Percentiles rank a stretch among this genome's conserved stretches.
These are phyloP conservation scores for Aspergillus heteromorphus DNA, from an alignment of 495 filamentous ascomycete genomes.

Conservation along the genomic window DNA sequence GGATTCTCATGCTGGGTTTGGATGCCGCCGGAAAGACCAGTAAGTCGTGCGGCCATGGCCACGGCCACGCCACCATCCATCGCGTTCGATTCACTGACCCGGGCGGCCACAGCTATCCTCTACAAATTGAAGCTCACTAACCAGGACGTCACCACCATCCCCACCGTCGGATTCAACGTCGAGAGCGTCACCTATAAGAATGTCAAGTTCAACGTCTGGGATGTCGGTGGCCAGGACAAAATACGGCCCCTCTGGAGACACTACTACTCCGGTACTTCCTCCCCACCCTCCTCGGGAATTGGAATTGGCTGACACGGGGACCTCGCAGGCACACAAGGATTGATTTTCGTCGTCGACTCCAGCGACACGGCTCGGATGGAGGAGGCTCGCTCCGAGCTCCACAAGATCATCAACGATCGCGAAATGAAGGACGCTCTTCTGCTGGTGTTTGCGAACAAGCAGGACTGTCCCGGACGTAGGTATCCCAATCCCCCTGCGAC, in stretches of 20 bases:
- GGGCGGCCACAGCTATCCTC: slow-evolving; percentile 66
- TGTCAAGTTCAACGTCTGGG: slow-evolving; percentile 99
- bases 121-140: slow-evolving; percentile 96
- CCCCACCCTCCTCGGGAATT: too few relatives aligned
- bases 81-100: not conserved
- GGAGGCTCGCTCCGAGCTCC: slow-evolving; percentile 83
- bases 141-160: slow-evolving; percentile 98
- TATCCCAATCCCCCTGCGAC: slow-evolving; percentile 7
- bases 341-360: slow-evolving; percentile 97
- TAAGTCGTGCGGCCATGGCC: slow-evolving; percentile 32
- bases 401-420: slow-evolving; percentile 92
- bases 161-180: slow-evolving; percentile 98
- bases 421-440: slow-evolving; percentile 97
- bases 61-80: too few relatives aligned
- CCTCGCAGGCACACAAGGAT: slow-evolving; percentile 75
- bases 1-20: slow-evolving; percentile 93
- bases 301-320: slow-evolving; percentile 3
- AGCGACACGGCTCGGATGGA: slow-evolving; percentile 80
- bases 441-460: slow-evolving; percentile 97
- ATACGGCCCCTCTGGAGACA: slow-evolving; percentile 97
- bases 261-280: slow-evolving; percentile 94
- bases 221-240: slow-evolving; percentile 99
- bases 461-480: slow-evolving; percentile 82
- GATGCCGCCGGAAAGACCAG: slow-evolving; percentile 98
- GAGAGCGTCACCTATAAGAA: slow-evolving; percentile 99